Percentiles rank a stretch among this genome's conserved stretches.
phyloP scores from a whole-genome alignment of 495 filamentous ascomycete genomes.

The Gamarada debralockiae region DNA sequence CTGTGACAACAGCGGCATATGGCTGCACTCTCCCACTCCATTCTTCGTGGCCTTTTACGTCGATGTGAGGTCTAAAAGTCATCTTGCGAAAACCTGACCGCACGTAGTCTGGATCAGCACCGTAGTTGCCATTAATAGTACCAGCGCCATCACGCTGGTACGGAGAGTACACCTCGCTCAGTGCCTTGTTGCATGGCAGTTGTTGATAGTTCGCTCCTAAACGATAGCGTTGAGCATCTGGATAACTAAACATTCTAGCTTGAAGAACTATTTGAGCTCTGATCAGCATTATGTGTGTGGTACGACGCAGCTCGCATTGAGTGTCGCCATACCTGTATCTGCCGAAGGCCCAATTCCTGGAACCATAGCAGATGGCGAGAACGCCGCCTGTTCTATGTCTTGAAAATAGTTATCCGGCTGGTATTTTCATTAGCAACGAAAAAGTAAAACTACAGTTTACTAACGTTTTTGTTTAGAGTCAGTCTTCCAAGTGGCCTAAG shows the following conservation, averaged over 20 bases:
- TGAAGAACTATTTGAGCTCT: conserved; percentile 44
- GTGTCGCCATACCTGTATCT: conserved; percentile 31
- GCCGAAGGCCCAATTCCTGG: conserved; percentile 61
- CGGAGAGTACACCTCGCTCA: conserved; percentile 35
- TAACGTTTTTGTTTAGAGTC: conserved; percentile 61
- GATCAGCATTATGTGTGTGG: background rate
- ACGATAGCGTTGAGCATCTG: conserved; percentile 62
- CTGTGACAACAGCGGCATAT: conserved; percentile 37
- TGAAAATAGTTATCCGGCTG: conserved; percentile 61
- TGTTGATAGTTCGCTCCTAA: conserved; percentile 64
- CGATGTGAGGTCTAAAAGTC: conserved; percentile 7
- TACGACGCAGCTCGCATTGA: background rate
- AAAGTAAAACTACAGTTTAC: background rate
- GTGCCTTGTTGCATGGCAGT: conserved; percentile 42
- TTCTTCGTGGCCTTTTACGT: conserved; percentile 22
- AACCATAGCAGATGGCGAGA: conserved; percentile 71
- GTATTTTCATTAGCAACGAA: too few species aligned
- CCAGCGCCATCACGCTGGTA: conserved; percentile 39
- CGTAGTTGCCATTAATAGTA: conserved; percentile 38
- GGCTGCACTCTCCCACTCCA: conserved; percentile 15
- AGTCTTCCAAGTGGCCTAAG: conserved; percentile 64
- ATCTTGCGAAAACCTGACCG: conserved; percentile 23
- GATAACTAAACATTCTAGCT: conserved; percentile 66
- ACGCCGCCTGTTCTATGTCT: conserved; percentile 80
- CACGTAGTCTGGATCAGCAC: conserved; percentile 40